Conservation (phyloP, 2,329 filamentous ascomycete genomes). For the Fusarium illudens region DNA sequence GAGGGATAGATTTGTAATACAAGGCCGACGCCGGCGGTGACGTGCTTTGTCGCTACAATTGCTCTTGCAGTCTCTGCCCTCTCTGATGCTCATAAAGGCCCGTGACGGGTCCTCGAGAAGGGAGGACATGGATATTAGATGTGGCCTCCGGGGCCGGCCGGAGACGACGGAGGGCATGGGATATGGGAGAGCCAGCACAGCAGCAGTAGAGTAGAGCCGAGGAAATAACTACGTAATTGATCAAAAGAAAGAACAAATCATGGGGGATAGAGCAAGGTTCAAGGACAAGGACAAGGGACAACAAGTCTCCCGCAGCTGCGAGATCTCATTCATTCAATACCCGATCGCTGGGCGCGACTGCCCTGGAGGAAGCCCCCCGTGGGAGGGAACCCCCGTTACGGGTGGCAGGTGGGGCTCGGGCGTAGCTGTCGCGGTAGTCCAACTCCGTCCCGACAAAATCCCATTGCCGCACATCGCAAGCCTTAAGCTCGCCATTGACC, state of each 20-base stretch:
- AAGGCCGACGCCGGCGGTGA: conserved; percentile 21
- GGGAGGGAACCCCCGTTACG: conserved; percentile 3
- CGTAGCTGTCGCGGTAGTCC: conserved; percentile 37
- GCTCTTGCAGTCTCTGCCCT: conserved; percentile 10
- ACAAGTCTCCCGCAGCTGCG: not conserved
- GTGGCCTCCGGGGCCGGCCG: conserved; percentile 1
- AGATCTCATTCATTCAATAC: conserved; percentile 17
- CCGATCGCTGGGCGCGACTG: conserved; percentile 1
- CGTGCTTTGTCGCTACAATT: conserved; percentile 24
- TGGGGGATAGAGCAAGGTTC: not conserved
- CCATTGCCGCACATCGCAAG: conserved; percentile 36
- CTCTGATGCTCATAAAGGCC: not conserved
- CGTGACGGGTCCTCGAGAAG: not conserved
- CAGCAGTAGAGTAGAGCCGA: conserved; percentile 1
- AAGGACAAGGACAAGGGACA: not conserved
- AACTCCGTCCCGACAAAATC: conserved; percentile 43
- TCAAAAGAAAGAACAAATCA: not conserved
- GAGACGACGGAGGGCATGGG: not conserved
- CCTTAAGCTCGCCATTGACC: conserved; percentile 31
- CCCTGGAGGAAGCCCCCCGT: conserved; percentile 5
- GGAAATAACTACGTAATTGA: not conserved
- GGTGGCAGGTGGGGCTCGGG: conserved; percentile 30
- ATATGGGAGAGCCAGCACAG: conserved; percentile 10
- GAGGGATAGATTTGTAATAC: not conserved
- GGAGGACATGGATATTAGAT: not conserved